Base-by-base conservation (phyloP, 176 grass and related monocot species). In the Oryza punctata region DNA sequence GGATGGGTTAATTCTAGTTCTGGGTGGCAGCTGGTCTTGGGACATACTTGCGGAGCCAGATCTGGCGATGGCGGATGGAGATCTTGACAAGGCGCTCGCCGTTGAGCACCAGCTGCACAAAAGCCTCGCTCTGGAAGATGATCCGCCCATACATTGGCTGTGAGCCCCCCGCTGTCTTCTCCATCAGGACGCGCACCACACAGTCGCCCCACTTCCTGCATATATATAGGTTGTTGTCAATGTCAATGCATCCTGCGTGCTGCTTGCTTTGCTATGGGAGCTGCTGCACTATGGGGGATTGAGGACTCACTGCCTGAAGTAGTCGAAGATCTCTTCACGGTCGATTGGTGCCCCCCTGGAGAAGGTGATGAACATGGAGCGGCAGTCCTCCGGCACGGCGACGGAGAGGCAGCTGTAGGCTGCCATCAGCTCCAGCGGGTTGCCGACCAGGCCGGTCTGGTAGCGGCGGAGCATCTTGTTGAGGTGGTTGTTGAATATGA, bases 301-400 rank as follows among this genome's bases (percentile, higher is more conserved):
- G 50, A 8, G 2, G 50, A 54, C 50, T 54, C 80, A 94, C 92
- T 90, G 18, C 5, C 28, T 90, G 67, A 94, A 97, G 69, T 97
- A 86, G 38, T 87, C 70, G 3, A 76, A 78, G 21, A 97, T 92
- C 43, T 94, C 87, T 5, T 88, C 87, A 21, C 87, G 78, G 1
- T 35, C 72, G 3, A 92, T 46, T 6, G 91, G 61, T 24, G 86
- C 60, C 3, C 89, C 91, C 41, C 43, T 73, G 1, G 89, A 86
- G 72, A 94, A 91, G 29, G 91, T 94, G 16, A 94, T 69, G 79
- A 97, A 91, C 89, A 94, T 90, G 25, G 91, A 90, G 21, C 91
- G 80, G 61, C 16, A 68, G 86, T 94, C 90, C 73, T 87, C 92
- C 0, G 78, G 19, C 54, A 87, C 70, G 0, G 24, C 32, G 3